Conservation (phyloP, 129 eudicot species). For the Helianthus tuberosus region DNA sequence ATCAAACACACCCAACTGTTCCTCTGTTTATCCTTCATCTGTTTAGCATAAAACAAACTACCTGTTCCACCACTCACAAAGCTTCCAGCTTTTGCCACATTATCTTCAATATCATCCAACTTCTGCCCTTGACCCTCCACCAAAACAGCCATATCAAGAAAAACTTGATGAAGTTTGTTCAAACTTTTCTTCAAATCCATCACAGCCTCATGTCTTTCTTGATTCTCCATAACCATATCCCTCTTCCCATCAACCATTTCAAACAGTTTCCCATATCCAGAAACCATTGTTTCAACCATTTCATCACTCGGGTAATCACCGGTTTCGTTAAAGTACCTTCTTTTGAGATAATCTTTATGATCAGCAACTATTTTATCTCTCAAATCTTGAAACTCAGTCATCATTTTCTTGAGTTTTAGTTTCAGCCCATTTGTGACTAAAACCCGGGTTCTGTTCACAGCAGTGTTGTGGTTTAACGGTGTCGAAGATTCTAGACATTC, state of each 20-base stretch:
- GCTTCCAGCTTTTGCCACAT: conserved; percentile 73
- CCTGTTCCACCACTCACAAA: conserved; percentile 80
- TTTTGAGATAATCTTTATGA: conserved; percentile 63
- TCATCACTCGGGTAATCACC: conserved; percentile 66
- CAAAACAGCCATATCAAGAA: conserved; percentile 95
- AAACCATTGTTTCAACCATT: conserved; percentile 58
- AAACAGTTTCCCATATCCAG: conserved; percentile 51
- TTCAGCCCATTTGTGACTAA: conserved; percentile 69
- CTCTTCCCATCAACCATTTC: conserved; percentile 48
- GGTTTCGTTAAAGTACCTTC: conserved; percentile 61
- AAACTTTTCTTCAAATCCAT: conserved; percentile 67
- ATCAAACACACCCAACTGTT: conserved; percentile 60
- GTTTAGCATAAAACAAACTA: conserved; percentile 77
- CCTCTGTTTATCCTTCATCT: conserved; percentile 62
- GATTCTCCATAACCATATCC: conserved; percentile 55
- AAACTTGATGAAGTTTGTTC: conserved; percentile 85
- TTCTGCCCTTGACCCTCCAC: conserved; percentile 81
- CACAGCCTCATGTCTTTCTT: conserved; percentile 75
- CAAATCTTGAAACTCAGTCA: conserved; percentile 65
- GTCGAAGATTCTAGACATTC: conserved; percentile 63
- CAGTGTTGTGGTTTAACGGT: conserved; percentile 47
- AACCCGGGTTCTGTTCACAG: conserved; percentile 63
- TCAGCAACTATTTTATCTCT: conserved; percentile 63
- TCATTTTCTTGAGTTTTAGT: conserved; percentile 56
- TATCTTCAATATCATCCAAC: conserved; percentile 74